Conservation (phyloP, 2,329 filamentous ascomycete species). For the Coleophoma cylindrospora region DNA sequence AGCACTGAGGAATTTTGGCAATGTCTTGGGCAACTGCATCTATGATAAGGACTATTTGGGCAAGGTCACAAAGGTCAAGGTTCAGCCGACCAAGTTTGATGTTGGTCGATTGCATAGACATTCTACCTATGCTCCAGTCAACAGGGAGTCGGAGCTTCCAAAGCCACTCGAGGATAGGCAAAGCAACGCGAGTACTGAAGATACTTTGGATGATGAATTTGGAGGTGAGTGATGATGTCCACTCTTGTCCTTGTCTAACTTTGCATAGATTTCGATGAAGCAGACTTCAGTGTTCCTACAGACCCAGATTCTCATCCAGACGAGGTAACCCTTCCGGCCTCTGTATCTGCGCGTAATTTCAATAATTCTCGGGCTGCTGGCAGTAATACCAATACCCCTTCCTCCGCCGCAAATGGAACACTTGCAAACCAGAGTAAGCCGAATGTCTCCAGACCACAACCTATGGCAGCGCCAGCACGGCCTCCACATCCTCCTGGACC, state of each 20-base stretch:
- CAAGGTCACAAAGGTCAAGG: constrained; percentile 87
- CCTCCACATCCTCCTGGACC: constrained; percentile 13
- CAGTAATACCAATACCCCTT: constrained; percentile 6
- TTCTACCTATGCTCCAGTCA: constrained; percentile 48
- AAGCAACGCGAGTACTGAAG: constrained; percentile 10
- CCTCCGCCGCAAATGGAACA: constrained; percentile 4
- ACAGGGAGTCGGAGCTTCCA: constrained; percentile 25
- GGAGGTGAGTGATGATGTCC: constrained; percentile 42
- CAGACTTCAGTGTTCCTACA: constrained; percentile 66
- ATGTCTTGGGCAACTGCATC: constrained; percentile 95
- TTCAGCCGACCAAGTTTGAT: constrained; percentile 71
- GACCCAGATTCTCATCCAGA: constrained; percentile 64
- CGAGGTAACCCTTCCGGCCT: constrained; percentile 58
- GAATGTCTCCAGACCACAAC: constrained; percentile 15
- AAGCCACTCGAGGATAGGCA: constrained; percentile 18
- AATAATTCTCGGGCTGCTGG: constrained; percentile 5
- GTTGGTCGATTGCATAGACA: constrained; percentile 79
- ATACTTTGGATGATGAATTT: constrained; percentile 44
- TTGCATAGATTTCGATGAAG: constrained; percentile 66
- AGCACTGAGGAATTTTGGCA: constrained; percentile 86
- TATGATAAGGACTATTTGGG: constrained; percentile 94
- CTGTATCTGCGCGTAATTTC: constrained; percentile 13
- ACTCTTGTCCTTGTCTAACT: constrained; percentile 24
- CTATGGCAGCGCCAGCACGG: constrained; percentile 21
- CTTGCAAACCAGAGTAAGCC: constrained; percentile 23